Conservation (phyloP, 306 rosid genomes). For the Echinosophora koreensis region DNA sequence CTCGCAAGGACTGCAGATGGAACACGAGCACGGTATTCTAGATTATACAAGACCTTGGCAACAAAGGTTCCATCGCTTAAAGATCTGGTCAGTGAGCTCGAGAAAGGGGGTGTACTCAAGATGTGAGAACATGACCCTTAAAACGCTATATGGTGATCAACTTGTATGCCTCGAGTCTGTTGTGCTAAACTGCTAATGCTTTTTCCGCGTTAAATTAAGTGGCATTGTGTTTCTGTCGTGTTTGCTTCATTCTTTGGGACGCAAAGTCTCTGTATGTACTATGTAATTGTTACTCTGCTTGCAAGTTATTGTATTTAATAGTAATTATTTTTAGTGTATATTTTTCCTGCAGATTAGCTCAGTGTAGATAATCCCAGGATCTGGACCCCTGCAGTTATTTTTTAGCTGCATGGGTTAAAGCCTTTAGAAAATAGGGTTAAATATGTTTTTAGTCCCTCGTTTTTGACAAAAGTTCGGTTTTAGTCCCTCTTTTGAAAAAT, state of each 20-base stretch:
- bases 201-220: conserved; percentile 26
- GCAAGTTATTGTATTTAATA: conserved; percentile 38
- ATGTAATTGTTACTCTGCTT: conserved; percentile 34
- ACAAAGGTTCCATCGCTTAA: conserved; percentile 88
- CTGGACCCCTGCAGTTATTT: too few relatives aligned
- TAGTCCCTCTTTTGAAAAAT: too few relatives aligned
- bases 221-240: conserved; percentile 7
- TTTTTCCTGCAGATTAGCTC: conserved; percentile 30
- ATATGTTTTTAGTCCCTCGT: too few relatives aligned
- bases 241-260: conserved; percentile 38
- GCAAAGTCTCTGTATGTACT: conserved; percentile 34
- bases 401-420: too few relatives aligned
- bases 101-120: conserved; percentile 81
- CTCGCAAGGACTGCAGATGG: conserved; percentile 95
- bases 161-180: not conserved
- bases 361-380: not conserved
- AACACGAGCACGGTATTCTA: conserved; percentile 90
- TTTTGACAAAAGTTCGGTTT: too few relatives aligned
- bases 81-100: conserved; percentile 86
- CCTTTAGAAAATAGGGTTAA: too few relatives aligned
- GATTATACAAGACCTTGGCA: conserved; percentile 89
- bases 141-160: conserved; percentile 1
- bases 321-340: conserved; percentile 20
- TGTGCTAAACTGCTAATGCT: conserved; percentile 14
- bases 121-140: conserved; percentile 63